Evolutionary conservation across 192 early-diverging fungal genomes (phyloP), one percentile per base, ranked within the genome.

Genomic region (Coemansia sp.): DNA sequence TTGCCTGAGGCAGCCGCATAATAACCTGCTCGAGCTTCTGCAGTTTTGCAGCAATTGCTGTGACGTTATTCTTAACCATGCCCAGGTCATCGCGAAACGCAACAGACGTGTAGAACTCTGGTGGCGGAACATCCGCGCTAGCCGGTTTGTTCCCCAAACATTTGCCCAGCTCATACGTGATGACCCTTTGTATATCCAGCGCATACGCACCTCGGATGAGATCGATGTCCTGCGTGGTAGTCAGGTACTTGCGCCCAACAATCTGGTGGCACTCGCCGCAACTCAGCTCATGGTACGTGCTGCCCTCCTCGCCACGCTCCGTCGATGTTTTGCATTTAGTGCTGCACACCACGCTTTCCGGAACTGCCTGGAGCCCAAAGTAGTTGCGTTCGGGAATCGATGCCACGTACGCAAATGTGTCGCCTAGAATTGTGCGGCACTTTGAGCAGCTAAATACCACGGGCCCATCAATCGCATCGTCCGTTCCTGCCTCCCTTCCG

Each of bases 141-240:
- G 65, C 26, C 13, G 41, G 62, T 21, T 62, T 66, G 46, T 61
- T 48, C 15, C 54, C 59, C 51, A 81, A 41, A 57, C 74, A 81
- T 36, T 76, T 76, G n/a, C 78, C 78, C 57, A 81, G 21, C 65
- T 81, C 78, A 21, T 81, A 81, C 1, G 78, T 81, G 36, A 81
- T 46, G 6, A 81, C 71, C 22, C 62, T 69, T 7, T 65, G 64
- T 16, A 81, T 70, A 61, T 81, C 78, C 57, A 81, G 46, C 0
- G 78, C 71, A 65, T 61, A 81, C 12, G 65, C n/a, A 41, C 72
- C 69, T 1, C 78, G 63, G 19, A 81, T 65, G 8, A 36, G 41
- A 45, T 81, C 78, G 54, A 81, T 72, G 13, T 70, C 78, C 43
- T 67, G 63, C 9, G 61, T 60, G 8, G 78, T 76, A 0, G 78